Conservation (phyloP, 306 rosid genomes). For the Castanospermum australe region DNA sequence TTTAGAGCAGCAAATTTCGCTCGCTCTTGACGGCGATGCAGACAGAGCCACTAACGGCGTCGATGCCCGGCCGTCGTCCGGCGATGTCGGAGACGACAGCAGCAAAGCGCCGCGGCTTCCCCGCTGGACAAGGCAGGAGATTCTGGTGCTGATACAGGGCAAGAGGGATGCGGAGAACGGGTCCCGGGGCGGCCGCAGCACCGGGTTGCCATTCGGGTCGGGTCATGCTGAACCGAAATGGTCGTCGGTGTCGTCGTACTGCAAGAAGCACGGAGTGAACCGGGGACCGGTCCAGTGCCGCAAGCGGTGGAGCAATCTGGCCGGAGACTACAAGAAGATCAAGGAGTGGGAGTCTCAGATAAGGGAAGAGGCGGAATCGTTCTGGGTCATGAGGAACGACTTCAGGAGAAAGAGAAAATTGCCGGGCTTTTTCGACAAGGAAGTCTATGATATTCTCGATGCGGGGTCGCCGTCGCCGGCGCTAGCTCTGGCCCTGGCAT, state of each 20-base stretch:
- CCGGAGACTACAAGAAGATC: constrained; percentile 94
- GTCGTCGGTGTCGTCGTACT: constrained; percentile 87
- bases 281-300: constrained; percentile 98
- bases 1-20: constrained; percentile 47
- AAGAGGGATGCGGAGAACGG: constrained; percentile 80
- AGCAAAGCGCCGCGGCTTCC: constrained; percentile 80
- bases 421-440: constrained; percentile 87
- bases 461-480: constrained; percentile 48
- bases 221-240: constrained; percentile 84
- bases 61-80: constrained; percentile 37
- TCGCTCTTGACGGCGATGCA: constrained; percentile 41
- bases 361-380: constrained; percentile 83
- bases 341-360: constrained; percentile 86
- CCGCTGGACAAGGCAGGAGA: constrained; percentile 96
- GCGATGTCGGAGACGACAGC: constrained; percentile 66
- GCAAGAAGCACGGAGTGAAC: constrained; percentile 88
- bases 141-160: constrained; percentile 86
- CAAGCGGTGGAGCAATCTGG: constrained; percentile 97
- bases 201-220: constrained; percentile 58
- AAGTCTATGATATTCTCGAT: constrained; percentile 87
- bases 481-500: constrained; percentile 16
- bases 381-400: constrained; percentile 96
- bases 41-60: constrained; percentile 56
- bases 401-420: constrained; percentile 85
- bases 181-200: constrained; percentile 54